These are phyloP conservation scores for Apostasia ramifera DNA, from an alignment of 106 monocot genomes.

Conservation along the genomic window DNA sequence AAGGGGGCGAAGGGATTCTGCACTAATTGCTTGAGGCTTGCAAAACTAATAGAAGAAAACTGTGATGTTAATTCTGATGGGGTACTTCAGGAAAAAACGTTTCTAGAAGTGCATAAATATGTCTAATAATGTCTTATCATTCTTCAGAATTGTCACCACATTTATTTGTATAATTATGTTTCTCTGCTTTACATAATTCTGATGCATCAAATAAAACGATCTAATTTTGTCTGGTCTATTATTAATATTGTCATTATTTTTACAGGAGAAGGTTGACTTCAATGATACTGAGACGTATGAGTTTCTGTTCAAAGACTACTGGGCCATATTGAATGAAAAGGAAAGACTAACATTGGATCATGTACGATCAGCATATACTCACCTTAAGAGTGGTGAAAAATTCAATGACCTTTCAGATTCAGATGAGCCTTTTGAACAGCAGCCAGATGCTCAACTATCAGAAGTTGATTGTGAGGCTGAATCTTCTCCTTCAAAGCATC, in stretches of 20 bases:
- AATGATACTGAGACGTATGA: conserved; percentile 42
- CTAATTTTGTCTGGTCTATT: neutral
- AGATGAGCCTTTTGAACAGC: conserved; percentile 23
- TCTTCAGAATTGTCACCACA: neutral
- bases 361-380: conserved; percentile 33
- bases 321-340: conserved; percentile 57
- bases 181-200: too few relatives aligned
- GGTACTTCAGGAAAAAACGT: conserved; percentile 21
- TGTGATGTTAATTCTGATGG: conserved; percentile 46
- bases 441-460: conserved; percentile 20
- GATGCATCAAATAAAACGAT: too few relatives aligned
- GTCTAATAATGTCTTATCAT: too few relatives aligned
- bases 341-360: conserved; percentile 50
- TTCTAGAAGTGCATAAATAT: neutral
- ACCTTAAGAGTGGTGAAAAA: conserved; percentile 34
- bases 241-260: neutral
- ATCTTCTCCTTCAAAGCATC: conserved; percentile 3
- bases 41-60: conserved; percentile 55
- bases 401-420: conserved; percentile 15
- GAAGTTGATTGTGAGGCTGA: conserved; percentile 14
- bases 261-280: conserved; percentile 69
- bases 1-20: conserved; percentile 64
- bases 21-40: conserved; percentile 46
- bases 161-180: neutral
- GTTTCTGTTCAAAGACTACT: conserved; percentile 80